Base-by-base conservation (phyloP, 805 yeast genomes). In the Naumovozyma castellii region DNA sequence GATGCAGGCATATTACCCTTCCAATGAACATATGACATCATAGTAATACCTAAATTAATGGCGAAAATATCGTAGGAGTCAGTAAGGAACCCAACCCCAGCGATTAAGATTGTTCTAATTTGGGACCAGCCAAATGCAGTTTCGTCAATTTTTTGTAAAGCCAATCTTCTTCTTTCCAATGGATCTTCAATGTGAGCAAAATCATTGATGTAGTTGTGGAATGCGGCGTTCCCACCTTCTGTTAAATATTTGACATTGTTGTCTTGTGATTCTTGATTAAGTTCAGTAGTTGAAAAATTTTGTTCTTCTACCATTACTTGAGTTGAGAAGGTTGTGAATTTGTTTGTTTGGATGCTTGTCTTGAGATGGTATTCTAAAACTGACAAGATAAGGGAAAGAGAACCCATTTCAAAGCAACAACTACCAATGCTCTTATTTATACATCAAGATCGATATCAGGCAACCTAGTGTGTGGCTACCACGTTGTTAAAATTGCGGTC, bases 1-100 rank as follows among this genome's bases (percentile, higher is more conserved):
- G 94, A 78, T 41, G 72, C 52, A 29, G 95, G 94, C 43, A 79
- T 73, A 18, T 44, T 35, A 42, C 73, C 72, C 14, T 61, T 65
- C 87, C 88, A 86, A 71, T 64, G 84, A 40, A 80, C 94, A 53
- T 80, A 78, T 27, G 75, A 62, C 73, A 86, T 64, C 88, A 86
- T 84, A 39, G 88, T 57, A 40, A 84, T 66, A 62, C 83, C 90
- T 68, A 86, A 68, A 65, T 82, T 84, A 53, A 86, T 86, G 50
- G 95, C 88, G 55, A 86, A 87, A 50, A 87, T 84, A 70, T 87
- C 95, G 64, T 87, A 86, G 41, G 95, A 77, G 66, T 86, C 96
- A 20, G 95, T 86, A 65, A 87, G 62, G 77, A 86, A 86, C 61
- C 96, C 96, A 49, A 86, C 92, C 71, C 96, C 86, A 12, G 95